A percentile compares a stretch with the other conserved stretches of the same genome.
Conservation (phyloP, 2,329 filamentous ascomycete species). For the Colletotrichum graminicola region DNA sequence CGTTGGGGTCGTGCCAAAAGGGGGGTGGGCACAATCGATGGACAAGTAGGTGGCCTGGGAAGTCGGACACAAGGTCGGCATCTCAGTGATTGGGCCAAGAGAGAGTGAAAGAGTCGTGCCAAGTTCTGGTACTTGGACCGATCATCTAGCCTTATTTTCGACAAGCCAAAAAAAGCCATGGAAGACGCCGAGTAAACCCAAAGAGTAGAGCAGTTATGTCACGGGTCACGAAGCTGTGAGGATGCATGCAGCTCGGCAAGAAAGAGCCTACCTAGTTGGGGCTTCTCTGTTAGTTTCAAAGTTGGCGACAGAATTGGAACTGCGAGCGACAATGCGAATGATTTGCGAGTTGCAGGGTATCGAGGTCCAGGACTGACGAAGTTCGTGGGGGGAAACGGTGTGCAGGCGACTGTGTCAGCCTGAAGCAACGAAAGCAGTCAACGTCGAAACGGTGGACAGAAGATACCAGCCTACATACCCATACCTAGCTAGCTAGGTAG, state of each 20-base stretch:
- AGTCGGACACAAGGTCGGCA: neutral
- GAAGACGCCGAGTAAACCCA: conserved; percentile 18
- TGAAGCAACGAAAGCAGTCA: neutral
- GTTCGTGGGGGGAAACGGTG: conserved; percentile 11
- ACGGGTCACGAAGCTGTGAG: neutral
- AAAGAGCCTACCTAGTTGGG: neutral
- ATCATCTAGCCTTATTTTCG: conserved; percentile 13
- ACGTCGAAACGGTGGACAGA: conserved; percentile 6
- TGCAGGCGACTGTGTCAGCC: neutral
- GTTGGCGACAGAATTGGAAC: conserved; percentile 7
- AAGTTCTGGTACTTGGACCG: neutral
- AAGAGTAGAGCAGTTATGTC: conserved; percentile 4
- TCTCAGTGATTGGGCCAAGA: neutral
- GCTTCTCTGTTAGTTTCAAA: conserved; percentile 13
- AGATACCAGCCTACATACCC: too few species aligned
- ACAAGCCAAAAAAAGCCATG: conserved; percentile 15
- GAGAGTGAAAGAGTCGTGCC: neutral
- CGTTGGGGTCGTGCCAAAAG: conserved; percentile 10
- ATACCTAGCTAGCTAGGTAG: too few species aligned
- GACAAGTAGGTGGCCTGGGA: neutral
- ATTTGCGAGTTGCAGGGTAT: conserved; percentile 11
- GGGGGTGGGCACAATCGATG: neutral
- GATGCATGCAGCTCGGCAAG: neutral
- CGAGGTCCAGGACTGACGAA: conserved; percentile 8
- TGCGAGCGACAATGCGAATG: conserved; percentile 12